Evolutionary conservation across 495 filamentous ascomycete genomes (phyloP).

Genomic region (Penicillium nucicola): DNA sequence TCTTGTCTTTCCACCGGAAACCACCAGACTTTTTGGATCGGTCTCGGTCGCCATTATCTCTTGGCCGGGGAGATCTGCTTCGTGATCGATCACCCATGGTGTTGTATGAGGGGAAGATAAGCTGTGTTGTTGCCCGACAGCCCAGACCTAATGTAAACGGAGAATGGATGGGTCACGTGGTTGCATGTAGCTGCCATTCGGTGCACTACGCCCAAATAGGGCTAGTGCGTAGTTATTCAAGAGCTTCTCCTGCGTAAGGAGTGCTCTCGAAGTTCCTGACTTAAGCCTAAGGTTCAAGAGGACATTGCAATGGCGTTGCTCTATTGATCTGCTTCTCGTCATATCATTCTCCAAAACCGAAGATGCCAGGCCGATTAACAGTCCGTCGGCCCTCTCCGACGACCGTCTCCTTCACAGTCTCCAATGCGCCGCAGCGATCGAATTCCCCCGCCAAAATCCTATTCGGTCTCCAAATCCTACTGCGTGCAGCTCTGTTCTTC

Average conservation of each 20-base stretch:
- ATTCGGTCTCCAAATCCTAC: conserved; percentile 45
- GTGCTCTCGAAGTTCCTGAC: neutral
- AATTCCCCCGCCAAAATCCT: conserved; percentile 56
- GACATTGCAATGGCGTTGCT: neutral
- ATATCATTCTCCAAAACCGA: conserved; percentile 3
- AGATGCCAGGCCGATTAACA: conserved; percentile 53
- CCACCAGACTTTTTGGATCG: conserved; percentile 42
- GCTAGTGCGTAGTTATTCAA: conserved; percentile 18
- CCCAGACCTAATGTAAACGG: conserved; percentile 14
- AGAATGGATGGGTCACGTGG: conserved; percentile 24
- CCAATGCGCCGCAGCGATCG: conserved; percentile 58
- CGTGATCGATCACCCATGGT: conserved; percentile 35
- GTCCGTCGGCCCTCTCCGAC: conserved; percentile 76
- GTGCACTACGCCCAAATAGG: conserved; percentile 8
- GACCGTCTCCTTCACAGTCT: conserved; percentile 82
- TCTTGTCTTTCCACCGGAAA: conserved; percentile 67
- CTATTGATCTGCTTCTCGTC: neutral
- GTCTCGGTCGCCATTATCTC: conserved; percentile 23
- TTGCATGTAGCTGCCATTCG: conserved; percentile 8
- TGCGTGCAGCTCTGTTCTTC: conserved; percentile 44
- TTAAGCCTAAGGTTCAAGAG: neutral
- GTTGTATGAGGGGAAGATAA: conserved; percentile 13
- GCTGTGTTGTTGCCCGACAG: conserved; percentile 16
- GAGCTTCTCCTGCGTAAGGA: conserved; percentile 8
- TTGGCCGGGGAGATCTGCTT: conserved; percentile 35